These are phyloP conservation scores for Wickerhamomyces alni DNA, from an alignment of 805 yeast genomes.

Conservation along the genomic window DNA sequence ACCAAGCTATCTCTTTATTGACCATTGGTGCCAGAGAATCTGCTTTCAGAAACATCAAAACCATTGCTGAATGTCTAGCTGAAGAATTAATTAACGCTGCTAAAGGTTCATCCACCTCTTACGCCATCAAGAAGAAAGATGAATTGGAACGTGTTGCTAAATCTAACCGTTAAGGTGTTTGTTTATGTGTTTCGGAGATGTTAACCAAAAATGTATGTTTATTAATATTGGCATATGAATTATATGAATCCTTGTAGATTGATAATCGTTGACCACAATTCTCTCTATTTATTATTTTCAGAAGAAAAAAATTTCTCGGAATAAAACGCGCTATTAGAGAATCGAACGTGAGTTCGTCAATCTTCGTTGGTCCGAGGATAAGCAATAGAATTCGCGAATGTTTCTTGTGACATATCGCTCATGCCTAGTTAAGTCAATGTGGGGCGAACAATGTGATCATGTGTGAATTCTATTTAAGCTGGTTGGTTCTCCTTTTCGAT, in stretches of 20 bases:
- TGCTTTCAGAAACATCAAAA: constrained; percentile 99
- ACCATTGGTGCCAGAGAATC: constrained; percentile 99
- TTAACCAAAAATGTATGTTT: constrained; percentile 3
- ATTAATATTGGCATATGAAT: constrained; percentile 1
- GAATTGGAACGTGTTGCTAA: constrained; percentile 99
- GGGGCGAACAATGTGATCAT: no score
- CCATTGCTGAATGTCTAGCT: constrained; percentile 99
- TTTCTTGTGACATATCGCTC: no score
- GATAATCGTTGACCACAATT: no score
- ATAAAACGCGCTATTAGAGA: no score
- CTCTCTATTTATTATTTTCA: no score
- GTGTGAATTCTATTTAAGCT: no score
- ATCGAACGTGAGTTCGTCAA: no score
- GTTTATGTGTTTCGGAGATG: constrained; percentile 4
- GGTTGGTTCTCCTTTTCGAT: no score
- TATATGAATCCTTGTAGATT: not conserved
- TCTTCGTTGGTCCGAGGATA: no score
- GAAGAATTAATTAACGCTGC: constrained; percentile 99
- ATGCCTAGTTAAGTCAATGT: no score
- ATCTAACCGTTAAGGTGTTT: constrained; percentile 90
- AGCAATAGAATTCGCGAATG: no score
- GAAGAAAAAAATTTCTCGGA: no score
- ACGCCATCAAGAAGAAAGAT: constrained; percentile 99
- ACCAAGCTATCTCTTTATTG: constrained; percentile 97
- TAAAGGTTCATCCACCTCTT: constrained; percentile 99